A percentile compares a stretch with the other conserved stretches of the same genome.
phyloP scores from a whole-genome alignment of 805 yeast species.

The Cyberlindnera euphorbiiphila region DNA sequence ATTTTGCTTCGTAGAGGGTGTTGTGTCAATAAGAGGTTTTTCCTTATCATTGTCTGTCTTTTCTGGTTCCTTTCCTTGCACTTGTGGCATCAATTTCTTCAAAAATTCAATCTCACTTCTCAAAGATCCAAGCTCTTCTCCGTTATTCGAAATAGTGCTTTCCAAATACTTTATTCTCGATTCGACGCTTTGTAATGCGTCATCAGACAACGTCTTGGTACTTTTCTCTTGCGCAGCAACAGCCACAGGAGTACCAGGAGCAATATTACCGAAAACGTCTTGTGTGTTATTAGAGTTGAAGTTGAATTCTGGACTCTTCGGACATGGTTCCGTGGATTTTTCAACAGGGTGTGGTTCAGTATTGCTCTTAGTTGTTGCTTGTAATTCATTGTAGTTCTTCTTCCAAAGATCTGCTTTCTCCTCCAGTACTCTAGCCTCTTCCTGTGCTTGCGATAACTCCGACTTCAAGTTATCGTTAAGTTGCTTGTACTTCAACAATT shows the following conservation, averaged over 20 bases:
- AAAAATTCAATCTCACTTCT: slow-evolving; percentile 23
- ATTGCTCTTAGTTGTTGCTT: slow-evolving; percentile 14
- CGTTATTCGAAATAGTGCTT: slow-evolving; percentile 7
- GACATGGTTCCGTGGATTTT: too few species aligned
- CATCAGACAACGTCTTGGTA: background rate
- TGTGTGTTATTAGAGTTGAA: slow-evolving; percentile 18
- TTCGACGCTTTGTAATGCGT: slow-evolving; percentile 5
- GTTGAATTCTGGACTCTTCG: too few species aligned
- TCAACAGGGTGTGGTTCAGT: too few species aligned
- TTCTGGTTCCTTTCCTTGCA: background rate
- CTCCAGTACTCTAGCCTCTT: slow-evolving; percentile 13
- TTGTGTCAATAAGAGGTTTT: too few species aligned
- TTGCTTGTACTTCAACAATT: slow-evolving; percentile 34
- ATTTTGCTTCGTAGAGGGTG: too few species aligned
- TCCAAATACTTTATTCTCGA: slow-evolving; percentile 14
- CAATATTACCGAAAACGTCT: slow-evolving; percentile 15
- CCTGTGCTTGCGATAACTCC: slow-evolving; percentile 11
- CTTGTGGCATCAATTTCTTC: slow-evolving; percentile 12
- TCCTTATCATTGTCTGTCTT: background rate
- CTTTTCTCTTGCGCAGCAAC: too few species aligned
- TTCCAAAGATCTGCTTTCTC: slow-evolving; percentile 15
- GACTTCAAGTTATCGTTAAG: slow-evolving; percentile 26
- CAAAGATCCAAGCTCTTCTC: slow-evolving; percentile 17
- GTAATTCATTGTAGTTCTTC: slow-evolving; percentile 25
- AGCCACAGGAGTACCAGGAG: too few species aligned